Evolutionary conservation across 768 basidiomycete species (phyloP).

Genomic region (Tricholoma sp.): DNA sequence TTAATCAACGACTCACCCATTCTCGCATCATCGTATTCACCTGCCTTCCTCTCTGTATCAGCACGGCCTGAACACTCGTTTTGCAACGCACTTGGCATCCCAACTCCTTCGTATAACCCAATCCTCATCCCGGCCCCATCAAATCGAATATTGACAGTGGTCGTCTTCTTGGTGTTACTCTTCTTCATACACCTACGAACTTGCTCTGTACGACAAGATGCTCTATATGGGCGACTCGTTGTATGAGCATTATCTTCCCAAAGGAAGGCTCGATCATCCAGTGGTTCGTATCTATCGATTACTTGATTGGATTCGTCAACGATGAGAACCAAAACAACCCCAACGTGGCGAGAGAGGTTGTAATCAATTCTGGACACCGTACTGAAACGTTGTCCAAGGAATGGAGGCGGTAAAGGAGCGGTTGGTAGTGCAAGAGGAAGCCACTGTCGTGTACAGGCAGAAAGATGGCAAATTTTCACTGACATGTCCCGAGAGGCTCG

Average conservation of each 20-base stretch:
- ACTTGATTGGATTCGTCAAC: conserved; percentile 37
- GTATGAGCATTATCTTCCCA: conserved; percentile 56
- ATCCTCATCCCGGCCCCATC: conserved; percentile 36
- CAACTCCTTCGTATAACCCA: conserved; percentile 41
- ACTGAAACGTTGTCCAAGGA: conserved; percentile 43
- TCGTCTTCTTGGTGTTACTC: conserved; percentile 24
- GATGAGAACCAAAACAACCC: conserved; percentile 13
- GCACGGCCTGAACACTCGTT: conserved; percentile 42
- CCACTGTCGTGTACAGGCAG: conserved; percentile 40
- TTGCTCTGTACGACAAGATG: conserved; percentile 53
- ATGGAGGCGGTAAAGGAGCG: conserved; percentile 30
- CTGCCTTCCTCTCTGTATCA: conserved; percentile 35
- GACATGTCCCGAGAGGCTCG: conserved; percentile 43
- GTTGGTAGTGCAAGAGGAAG: conserved; percentile 29
- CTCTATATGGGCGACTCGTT: conserved; percentile 54
- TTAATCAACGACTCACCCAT: conserved; percentile 35
- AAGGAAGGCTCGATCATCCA: conserved; percentile 45
- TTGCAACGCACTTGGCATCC: conserved; percentile 36
- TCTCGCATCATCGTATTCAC: conserved; percentile 43
- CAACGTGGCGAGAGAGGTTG: conserved; percentile 20
- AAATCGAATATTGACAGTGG: background rate
- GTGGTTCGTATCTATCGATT: conserved; percentile 44
- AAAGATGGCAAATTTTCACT: conserved; percentile 37
- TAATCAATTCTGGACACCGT: conserved; percentile 47
- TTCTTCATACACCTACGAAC: conserved; percentile 52